Conservation (phyloP, 169 alveolate genomes). For the Plasmodium adleri region DNA sequence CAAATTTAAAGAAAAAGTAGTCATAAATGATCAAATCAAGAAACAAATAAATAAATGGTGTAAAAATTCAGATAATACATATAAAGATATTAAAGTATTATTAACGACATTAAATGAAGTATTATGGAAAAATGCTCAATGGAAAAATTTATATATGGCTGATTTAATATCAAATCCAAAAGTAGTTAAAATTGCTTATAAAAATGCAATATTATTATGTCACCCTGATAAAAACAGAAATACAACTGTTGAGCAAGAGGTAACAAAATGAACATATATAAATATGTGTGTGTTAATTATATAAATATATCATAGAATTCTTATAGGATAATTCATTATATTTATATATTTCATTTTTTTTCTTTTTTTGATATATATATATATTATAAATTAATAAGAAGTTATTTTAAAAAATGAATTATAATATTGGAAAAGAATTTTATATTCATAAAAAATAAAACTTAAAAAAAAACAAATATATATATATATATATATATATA, state of each 20-base stretch:
- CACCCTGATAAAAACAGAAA: conserved; percentile 86
- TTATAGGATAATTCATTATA: too few species aligned
- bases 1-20: conserved; percentile 60
- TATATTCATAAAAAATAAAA: background rate
- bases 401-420: background rate
- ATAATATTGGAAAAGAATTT: background rate
- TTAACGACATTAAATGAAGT: conserved; percentile 88
- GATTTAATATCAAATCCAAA: conserved; percentile 81
- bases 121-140: conserved; percentile 87
- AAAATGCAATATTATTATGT: conserved; percentile 84
- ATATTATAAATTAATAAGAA: too few species aligned
- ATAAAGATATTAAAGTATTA: conserved; percentile 88
- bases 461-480: background rate
- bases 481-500: conserved; percentile 7
- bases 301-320: too few species aligned
- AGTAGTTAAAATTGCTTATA: conserved; percentile 85
- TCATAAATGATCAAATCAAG: conserved; percentile 60
- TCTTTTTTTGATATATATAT: too few species aligned
- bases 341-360: too few species aligned
- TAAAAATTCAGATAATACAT: conserved; percentile 79
- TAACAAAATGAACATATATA: conserved; percentile 49
- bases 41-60: conserved; percentile 84
- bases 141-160: conserved; percentile 90
- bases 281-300: background rate
- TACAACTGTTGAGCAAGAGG: conserved; percentile 77